Conservation (phyloP, 2,329 filamentous ascomycete species). For the Penicillium sp. region DNA sequence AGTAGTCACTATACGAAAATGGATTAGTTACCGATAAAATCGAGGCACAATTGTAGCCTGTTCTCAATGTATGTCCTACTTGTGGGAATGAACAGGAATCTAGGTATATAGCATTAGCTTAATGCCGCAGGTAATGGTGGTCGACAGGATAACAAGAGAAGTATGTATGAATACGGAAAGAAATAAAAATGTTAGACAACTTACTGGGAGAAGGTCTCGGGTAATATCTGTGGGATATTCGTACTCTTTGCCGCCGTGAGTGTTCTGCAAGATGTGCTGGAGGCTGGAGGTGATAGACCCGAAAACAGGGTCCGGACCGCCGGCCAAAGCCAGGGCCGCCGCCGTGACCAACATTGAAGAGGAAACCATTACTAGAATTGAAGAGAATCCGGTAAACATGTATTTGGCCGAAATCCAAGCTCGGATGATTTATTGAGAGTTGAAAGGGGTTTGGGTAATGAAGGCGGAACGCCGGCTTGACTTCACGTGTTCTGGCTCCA, state of each 20-base stretch:
- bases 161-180: too few relatives aligned
- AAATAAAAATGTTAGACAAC: slow-evolving; percentile 16
- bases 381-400: background rate
- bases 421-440: background rate
- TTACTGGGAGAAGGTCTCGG: slow-evolving; percentile 58
- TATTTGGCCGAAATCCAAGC: background rate
- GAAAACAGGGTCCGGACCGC: slow-evolving; percentile 23
- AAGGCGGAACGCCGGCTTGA: slow-evolving; percentile 3
- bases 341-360: slow-evolving; percentile 16
- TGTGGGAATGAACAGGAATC: slow-evolving; percentile 46
- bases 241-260: slow-evolving; percentile 54
- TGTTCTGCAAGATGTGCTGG: slow-evolving; percentile 58
- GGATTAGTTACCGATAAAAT: background rate
- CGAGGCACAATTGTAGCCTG: background rate
- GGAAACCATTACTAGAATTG: slow-evolving; percentile 4
- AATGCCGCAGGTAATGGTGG: background rate
- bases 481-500: slow-evolving; percentile 2
- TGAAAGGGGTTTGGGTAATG: background rate
- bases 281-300: slow-evolving; percentile 46
- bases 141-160: background rate
- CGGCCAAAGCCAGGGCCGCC: slow-evolving; percentile 24
- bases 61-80: slow-evolving; percentile 27
- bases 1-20: slow-evolving; percentile 55
- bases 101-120: slow-evolving; percentile 20
- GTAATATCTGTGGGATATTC: slow-evolving; percentile 64